Conservation (phyloP, 768 basidiomycete genomes). For the Panaeolus papilionaceus region DNA sequence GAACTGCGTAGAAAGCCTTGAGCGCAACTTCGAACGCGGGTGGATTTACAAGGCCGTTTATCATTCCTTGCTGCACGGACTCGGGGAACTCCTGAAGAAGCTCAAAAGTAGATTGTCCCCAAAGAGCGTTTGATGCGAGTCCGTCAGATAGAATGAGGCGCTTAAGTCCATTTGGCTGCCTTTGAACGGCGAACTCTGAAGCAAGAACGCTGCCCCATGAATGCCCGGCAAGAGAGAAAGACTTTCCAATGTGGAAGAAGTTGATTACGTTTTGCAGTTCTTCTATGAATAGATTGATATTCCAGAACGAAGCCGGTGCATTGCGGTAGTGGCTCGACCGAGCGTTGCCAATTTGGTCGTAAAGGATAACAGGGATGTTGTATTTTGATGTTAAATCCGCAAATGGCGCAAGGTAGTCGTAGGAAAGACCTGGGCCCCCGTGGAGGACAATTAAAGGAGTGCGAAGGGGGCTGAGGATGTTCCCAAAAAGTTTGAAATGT, state of each 20-base stretch:
- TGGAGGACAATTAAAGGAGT: conserved; percentile 56
- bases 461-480: conserved; percentile 34
- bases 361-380: conserved; percentile 54
- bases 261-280: conserved; percentile 57
- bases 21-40: conserved; percentile 26
- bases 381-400: conserved; percentile 23
- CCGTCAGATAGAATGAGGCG: conserved; percentile 36
- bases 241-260: conserved; percentile 43
- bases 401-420: conserved; percentile 39
- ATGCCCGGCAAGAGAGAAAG: conserved; percentile 55
- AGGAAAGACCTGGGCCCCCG: conserved; percentile 55
- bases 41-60: conserved; percentile 26
- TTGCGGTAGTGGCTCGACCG: conserved; percentile 54
- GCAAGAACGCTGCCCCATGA: conserved; percentile 64
- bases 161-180: conserved; percentile 46
- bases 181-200: conserved; percentile 41
- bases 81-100: conserved; percentile 28
- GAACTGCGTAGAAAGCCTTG: conserved; percentile 29
- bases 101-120: conserved; percentile 31
- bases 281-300: conserved; percentile 55
- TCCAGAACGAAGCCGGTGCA: conserved; percentile 55
- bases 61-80: conserved; percentile 28
- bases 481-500: conserved; percentile 54
- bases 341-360: conserved; percentile 64
- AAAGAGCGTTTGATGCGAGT: conserved; percentile 33